These are phyloP conservation scores for Graphilbum ipis-grandicollis DNA, from an alignment of 2,329 filamentous ascomycete species.

Conservation along the genomic window DNA sequence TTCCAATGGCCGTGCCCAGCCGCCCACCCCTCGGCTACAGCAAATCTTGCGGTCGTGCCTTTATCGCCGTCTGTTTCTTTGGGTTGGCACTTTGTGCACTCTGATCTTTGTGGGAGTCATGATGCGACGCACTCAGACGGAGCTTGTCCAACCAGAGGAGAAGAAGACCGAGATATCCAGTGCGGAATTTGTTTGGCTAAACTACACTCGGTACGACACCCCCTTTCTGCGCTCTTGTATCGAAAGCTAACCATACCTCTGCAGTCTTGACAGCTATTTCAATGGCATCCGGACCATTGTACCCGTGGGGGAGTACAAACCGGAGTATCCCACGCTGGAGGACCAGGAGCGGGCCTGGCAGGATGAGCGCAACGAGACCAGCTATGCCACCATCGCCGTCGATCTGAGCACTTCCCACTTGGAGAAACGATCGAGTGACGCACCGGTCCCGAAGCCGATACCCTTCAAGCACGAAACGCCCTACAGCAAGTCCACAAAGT, in stretches of 20 bases:
- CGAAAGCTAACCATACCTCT: too few relatives aligned
- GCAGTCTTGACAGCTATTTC: slow-evolving; percentile 65
- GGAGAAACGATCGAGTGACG: too few relatives aligned
- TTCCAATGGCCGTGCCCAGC: neutral
- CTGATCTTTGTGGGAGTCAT: slow-evolving; percentile 11
- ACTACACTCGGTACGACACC: slow-evolving; percentile 20
- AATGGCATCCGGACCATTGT: slow-evolving; percentile 60
- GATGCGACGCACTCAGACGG: slow-evolving; percentile 8
- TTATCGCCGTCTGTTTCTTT: slow-evolving; percentile 33
- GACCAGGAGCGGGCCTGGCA: slow-evolving; percentile 3
- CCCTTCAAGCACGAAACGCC: slow-evolving; percentile 54
- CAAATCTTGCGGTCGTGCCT: slow-evolving; percentile 31
- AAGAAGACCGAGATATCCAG: too few relatives aligned
- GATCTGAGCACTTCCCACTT: too few relatives aligned
- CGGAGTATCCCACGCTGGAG: slow-evolving; percentile 50
- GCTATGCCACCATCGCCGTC: slow-evolving; percentile 1
- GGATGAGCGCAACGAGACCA: slow-evolving; percentile 3
- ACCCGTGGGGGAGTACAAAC: slow-evolving; percentile 39
- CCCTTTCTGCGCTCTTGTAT: too few relatives aligned
- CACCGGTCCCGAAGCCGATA: slow-evolving; percentile 25
- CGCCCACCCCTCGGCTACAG: slow-evolving; percentile 3
- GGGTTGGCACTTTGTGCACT: slow-evolving; percentile 21
- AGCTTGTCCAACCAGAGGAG: slow-evolving; percentile 11
- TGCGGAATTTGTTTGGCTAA: slow-evolving; percentile 16
- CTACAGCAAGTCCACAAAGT: slow-evolving; percentile 33